Percentiles rank a stretch among this genome's conserved stretches.
These are phyloP conservation scores for Firmiana major DNA, from an alignment of 345 rosid species.

Conservation along the genomic window DNA sequence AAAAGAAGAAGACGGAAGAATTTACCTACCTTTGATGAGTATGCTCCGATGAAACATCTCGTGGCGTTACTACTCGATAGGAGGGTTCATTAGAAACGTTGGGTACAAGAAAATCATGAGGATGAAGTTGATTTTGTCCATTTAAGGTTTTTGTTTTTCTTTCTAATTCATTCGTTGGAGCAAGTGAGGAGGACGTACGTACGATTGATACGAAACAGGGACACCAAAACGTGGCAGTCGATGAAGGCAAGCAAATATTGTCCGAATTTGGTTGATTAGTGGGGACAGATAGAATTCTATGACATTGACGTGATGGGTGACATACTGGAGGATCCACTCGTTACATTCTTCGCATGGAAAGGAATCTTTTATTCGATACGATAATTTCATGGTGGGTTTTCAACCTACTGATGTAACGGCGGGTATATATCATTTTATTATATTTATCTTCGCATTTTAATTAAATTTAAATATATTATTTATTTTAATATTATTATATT, in stretches of 20 bases:
- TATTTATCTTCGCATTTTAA: too few relatives aligned
- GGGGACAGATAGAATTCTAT: not conserved
- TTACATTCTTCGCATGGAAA: too few relatives aligned
- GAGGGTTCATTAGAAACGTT: too few relatives aligned
- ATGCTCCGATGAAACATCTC: not conserved
- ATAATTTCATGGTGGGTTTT: too few relatives aligned
- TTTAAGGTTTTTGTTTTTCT: too few relatives aligned
- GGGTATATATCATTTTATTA: too few relatives aligned
- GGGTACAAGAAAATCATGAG: not conserved
- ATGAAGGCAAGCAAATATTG: not conserved
- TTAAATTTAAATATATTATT: too few relatives aligned
- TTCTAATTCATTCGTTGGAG: not conserved
- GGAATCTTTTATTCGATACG: too few relatives aligned
- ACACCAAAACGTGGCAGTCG: not conserved
- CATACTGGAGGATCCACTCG: too few relatives aligned
- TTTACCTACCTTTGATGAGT: constrained; percentile 30
- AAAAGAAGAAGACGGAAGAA: constrained; percentile 4
- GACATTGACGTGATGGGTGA: not conserved
- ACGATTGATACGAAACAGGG: not conserved
- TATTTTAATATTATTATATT: too few relatives aligned
- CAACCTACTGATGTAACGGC: too few relatives aligned
- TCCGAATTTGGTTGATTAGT: too few relatives aligned
- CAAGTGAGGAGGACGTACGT: not conserved
- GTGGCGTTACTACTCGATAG: constrained; percentile 13
- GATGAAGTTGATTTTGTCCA: not conserved